Evolutionary conservation across 2,329 filamentous ascomycete genomes (phyloP), one percentile per base, ranked within the genome.

Genomic region (Elsinoe perseae): DNA sequence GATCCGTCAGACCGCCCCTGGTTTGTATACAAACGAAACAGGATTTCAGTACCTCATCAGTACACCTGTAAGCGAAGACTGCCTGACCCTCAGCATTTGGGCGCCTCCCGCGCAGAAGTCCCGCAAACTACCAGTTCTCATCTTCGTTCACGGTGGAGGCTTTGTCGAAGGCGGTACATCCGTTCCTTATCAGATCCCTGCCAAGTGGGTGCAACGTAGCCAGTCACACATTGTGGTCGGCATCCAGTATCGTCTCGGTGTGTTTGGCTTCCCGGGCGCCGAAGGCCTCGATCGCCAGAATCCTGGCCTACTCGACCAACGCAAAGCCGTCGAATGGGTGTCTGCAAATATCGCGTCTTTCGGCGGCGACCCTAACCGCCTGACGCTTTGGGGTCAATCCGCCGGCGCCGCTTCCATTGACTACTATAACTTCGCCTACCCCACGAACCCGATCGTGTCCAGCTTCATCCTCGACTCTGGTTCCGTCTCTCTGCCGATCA

Each of bases 221-320:
- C 40, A 44, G n/a, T 44, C 40, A 8, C 40, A 44, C 40, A 44
- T 44, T 10, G 40, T 44, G 20, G 23, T 44, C n/a, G 23, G 40
- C 40, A 44, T 44, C 40, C 40, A 44, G n/a, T 84, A 84, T 64
- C 77, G 82, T 6, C 68, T 83, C 2, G 73, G 72, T 0, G 80
- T 78, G 0, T 70, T 83, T 0, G 81, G 81, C 0, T 84, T 81
- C 68, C 83, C 0, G 80, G 80, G 1, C 69, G 82, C 8, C 72
- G 76, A 4, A 75, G 80, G 43, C 80, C 80, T 3, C 65, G 71
- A 5, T 74, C 40, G 40, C 20, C 77, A 50, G 80, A 77, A 43
- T 80, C 77, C 0, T 12, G 72, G 70, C 5, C 64, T 72, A 3
- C 63, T 64, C 16, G 71, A 73, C 42, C 71, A 73, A 53, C 64